Base-by-base conservation (phyloP, 1,139 yeast species). In the Waltiozyma sp. region DNA sequence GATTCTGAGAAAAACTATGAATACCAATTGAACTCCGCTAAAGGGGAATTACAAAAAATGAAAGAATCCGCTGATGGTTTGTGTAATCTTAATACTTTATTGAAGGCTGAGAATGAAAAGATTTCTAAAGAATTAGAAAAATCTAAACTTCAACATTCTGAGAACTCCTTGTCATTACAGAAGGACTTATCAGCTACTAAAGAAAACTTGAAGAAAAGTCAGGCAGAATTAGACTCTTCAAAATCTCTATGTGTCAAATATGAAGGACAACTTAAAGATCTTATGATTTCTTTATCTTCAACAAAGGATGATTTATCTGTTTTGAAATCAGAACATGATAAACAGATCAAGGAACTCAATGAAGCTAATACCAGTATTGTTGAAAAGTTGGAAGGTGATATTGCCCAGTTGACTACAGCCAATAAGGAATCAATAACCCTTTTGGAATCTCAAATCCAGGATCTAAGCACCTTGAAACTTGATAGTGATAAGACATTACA, bases 251-350 rank as follows among this genome's bases (percentile, higher is more conserved):
- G 42, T 33, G 34, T 21, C 15, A 42, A 46, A 26, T 43, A 43
- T 35, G 48, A 46, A 38, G 38, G 37, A 4, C 44, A 50, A 42
- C 42, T 47, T 24, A 37, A 41, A 11, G 45, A 45, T 7, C 31
- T 49, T 13, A 39, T 36, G 21, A 35, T 39, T 4, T 40, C 46
- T 7, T 28, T 47, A n/a, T 39, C 44, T 10, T 38, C 44, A 2
- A 21, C 43, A 2, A 38, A 28, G 23, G 43, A 38, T 24, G 42
- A 45, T 15, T 2, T 44, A 9, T 38, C 28, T 10, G 35, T 19
- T 7, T 31, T 46, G 38, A 44, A 43, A 31, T 39, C 40, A 11
- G 19, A 42, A 4, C 50, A 47, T 24, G 18, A 26, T 2, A 31
- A 35, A 13, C 18, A 39, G 4, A n/a, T 15, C 9, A 31, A 14